Base-by-base conservation (phyloP, 306 rosid species). In the Vigna nakashimae region DNA sequence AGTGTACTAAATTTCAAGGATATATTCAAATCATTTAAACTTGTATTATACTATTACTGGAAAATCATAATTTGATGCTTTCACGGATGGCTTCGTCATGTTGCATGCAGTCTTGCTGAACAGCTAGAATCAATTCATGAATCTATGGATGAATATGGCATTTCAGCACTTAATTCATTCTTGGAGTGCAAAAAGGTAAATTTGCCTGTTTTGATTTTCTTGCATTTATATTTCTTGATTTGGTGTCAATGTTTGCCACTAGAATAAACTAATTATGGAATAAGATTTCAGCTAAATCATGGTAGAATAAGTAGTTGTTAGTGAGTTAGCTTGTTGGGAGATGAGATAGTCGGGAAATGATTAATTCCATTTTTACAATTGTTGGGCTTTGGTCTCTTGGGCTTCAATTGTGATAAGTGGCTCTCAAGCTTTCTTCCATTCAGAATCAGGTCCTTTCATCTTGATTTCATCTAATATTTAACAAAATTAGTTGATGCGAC, bases 101-200 rank as follows among this genome's bases (percentile, higher is more conserved):
- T 84, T 88, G 85, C 90, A 91, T 86, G 85, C 90, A 95, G 99
- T 83, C 98, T 95, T 67, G 78, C 97, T 3, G 98, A 95, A 84
- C 98, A 92, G 88, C 92, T 95, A 77, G 93, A 91, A 83, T 91
- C 98, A 68, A 88, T 95, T 77, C 73, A 53, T 28, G 87, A 85
- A 69, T 91, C 99, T 43, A 40, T 95, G 81, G 96, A 91, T 81
- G 88, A 86, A 64, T 32, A 65, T 73, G 96, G 87, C 66, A 74
- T 71, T 68, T 81, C 90, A 68, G 86, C 98, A 69, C 90, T 95
- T 73, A 57, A 80, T 14, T 73, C 68, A 50, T 95, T 95, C 85
- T 80, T 95, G 83, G 98, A 92, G 75, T 86, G 91, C 86, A 92
- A 90, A 89, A 86, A 84, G 98, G 99, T 92, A 68, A 38, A 50